Evolutionary conservation across 257 asterid species (phyloP), one percentile per base, ranked within the genome.

Genomic region (Avicennia marina): DNA sequence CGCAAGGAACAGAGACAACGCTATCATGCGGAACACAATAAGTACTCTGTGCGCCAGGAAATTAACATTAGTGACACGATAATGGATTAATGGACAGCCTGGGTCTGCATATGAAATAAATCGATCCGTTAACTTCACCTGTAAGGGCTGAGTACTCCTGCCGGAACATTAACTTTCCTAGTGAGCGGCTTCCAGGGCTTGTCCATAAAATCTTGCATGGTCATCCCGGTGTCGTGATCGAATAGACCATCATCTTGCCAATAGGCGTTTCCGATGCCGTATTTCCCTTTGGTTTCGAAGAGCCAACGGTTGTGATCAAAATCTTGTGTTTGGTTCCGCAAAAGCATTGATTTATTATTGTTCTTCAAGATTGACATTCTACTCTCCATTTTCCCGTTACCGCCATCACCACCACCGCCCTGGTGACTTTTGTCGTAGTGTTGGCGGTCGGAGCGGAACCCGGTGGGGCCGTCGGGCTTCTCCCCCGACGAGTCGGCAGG

Each of bases 181-280:
- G 98, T 91, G 16, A 91, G 89, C 0, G 98, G 98, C 66, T 91
- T 91, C 98, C 98, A 91, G 0, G 98, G 98, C 70, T 89, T 91
- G 70, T 91, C 95, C 84, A 83, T 64, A 44, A 91, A 88, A 80
- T 91, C 98, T 15, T 83, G 81, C 87, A 88, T 91, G 60, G 89
- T 87, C 90, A 91, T 78, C 63, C 95, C 97, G 16, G 89, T 74
- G 7, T 91, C 98, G 19, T 72, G 82, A 53, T 85, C 95, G 46
- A 66, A 83, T 6, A 86, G 53, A 22, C 82, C 95, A 11, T 74
- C 84, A 17, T 91, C 94, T 41, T 87, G 83, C 98, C 98, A 91
- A 16, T 31, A 91, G 0, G 97, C 98, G 44, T 80, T 91, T 4
- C 98, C 98, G 21, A 91, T 91, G 0, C 98, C 98, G 56, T 91